These are phyloP conservation scores for Pezicula rhizophila DNA, from an alignment of 2,329 filamentous ascomycete species.

Conservation along the genomic window DNA sequence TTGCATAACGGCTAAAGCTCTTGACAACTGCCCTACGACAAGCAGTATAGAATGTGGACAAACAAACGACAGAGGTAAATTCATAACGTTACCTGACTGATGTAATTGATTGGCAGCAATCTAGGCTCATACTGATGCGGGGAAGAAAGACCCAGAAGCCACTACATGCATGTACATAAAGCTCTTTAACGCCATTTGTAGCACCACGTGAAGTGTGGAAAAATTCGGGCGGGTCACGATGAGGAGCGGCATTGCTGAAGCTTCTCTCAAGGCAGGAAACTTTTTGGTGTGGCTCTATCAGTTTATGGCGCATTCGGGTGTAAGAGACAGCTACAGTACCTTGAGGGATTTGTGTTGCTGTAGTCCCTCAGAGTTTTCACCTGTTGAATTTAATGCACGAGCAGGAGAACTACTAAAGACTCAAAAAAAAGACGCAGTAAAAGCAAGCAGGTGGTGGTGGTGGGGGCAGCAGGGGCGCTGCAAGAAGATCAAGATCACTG, in stretches of 20 bases:
- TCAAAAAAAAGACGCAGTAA: neutral
- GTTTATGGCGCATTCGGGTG: no score
- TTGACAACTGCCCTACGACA: no score
- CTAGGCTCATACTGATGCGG: neutral
- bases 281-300: neutral
- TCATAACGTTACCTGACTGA: neutral
- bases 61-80: no score
- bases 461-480: neutral
- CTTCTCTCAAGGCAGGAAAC: neutral
- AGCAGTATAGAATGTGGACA: no score
- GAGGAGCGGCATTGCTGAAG: neutral
- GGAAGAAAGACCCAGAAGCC: neutral
- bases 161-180: neutral
- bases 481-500: neutral
- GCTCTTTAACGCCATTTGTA: neutral
- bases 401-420: neutral
- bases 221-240: neutral
- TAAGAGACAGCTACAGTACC: no score
- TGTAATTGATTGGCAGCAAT: neutral
- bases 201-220: conserved; percentile 1
- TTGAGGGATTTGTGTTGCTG: no score
- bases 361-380: no score
- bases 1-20: no score
- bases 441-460: neutral
- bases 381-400: no score